Base-by-base conservation (phyloP, 352 stramenopile species). In the Globisporangium paddicum region DNA sequence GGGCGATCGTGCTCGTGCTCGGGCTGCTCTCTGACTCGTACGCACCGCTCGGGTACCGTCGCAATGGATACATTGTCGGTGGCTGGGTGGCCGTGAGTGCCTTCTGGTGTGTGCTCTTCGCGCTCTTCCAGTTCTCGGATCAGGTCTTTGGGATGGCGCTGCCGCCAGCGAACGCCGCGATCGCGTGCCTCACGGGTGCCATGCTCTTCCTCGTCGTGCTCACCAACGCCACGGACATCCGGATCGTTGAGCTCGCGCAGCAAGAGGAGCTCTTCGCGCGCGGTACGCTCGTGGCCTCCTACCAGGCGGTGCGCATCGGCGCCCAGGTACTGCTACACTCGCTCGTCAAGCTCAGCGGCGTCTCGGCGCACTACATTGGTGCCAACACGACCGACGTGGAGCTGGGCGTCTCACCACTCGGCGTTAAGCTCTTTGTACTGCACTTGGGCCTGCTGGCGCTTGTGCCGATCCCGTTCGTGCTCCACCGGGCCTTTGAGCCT, bases 61-160 rank as follows among this genome's bases (percentile, higher is more conserved):
- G 85, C 35, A 92, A 90, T 60, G 71, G 82, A 9, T 94, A 90
- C 64, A 88, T 95, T 57, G 51, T 87, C 19, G 26, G 81, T 16
- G 87, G 82, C 30, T 87, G 72, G 72, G 45, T 50, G 16, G 18
- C 67, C 32, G 28, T 65, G 8, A 54, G 47, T 18, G 13, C 58
- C 28, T 55, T 71, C 19, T 82, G 67, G 67, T 38, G 68, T 18
- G 45, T 42, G 55, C 56, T 79, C 6, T 77, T 75, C 18, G 28
- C 62, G 30, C 34, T 72, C 35, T 68, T 67, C 46, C 55, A 67
- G 57, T 70, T 50, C 44, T 51, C 54, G 3, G 18, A 44, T 0
- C 0, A 18, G 10, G 60, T 72, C 25, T 68, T 68, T 47, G 41
- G 26, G 1, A n/a, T 25, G 16, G 21, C 18, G 0, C n/a, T 50